Evolutionary conservation across 2,329 filamentous ascomycete species (phyloP).

Genomic region (Neophaeococcomyces aloes): DNA sequence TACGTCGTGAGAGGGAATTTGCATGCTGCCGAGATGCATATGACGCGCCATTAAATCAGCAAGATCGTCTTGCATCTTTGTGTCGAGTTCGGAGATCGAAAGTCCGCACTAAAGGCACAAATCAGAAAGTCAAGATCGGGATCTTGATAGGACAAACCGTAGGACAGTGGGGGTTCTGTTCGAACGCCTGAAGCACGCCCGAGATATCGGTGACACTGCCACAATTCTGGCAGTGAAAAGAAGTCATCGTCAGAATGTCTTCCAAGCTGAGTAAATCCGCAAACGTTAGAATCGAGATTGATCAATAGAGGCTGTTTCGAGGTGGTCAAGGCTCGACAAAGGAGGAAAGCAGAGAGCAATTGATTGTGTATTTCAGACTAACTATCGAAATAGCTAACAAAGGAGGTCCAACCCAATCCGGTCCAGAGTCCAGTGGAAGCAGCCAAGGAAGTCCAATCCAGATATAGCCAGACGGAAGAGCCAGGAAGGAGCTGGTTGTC

Average conservation of each 20-base stretch:
- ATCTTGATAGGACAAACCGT: constrained; percentile 28
- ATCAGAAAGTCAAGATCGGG: constrained; percentile 18
- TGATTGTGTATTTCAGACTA: constrained; percentile 22
- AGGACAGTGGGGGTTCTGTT: constrained; percentile 30
- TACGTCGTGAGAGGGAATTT: constrained; percentile 27
- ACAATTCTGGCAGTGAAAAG: constrained; percentile 31
- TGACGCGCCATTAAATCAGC: constrained; percentile 67
- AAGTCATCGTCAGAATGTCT: constrained; percentile 26
- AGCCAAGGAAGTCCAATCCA: background rate
- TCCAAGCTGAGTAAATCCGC: constrained; percentile 8
- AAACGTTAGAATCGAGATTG: constrained; percentile 18
- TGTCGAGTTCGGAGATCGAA: constrained; percentile 34
- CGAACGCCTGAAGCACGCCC: constrained; percentile 27
- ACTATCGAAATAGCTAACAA: constrained; percentile 21
- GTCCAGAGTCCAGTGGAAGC: constrained; percentile 6
- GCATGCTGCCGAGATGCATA: constrained; percentile 47
- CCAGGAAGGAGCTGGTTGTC: constrained; percentile 3
- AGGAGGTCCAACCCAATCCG: constrained; percentile 14
- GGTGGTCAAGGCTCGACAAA: constrained; percentile 11
- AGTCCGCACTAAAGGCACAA: constrained; percentile 30
- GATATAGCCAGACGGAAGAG: background rate
- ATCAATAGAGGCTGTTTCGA: constrained; percentile 20
- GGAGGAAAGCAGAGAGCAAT: constrained; percentile 18
- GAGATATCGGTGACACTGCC: constrained; percentile 30
- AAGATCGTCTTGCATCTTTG: constrained; percentile 70